Percentiles rank a stretch among this genome's conserved stretches.
These are phyloP conservation scores for Drechslerella stenobrocha DNA, from an alignment of 2,329 filamentous ascomycete genomes.

Conservation along the genomic window DNA sequence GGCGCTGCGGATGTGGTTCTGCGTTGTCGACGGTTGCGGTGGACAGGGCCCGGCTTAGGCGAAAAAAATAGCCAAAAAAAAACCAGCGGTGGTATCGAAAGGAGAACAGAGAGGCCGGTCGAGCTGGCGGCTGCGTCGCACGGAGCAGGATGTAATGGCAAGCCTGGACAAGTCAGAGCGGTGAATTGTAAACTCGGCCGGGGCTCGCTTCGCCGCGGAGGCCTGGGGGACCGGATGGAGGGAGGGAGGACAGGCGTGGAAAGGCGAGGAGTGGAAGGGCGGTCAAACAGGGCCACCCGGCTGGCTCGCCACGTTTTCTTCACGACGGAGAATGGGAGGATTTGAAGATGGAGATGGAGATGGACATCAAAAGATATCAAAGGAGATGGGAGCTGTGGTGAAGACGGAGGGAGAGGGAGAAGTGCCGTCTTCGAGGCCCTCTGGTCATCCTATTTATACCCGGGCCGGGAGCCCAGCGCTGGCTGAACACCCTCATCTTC, in stretches of 20 bases:
- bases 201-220: not conserved
- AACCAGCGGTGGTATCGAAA: not conserved
- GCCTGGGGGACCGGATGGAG: not conserved
- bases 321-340: not conserved
- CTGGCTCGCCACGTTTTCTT: not conserved
- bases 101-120: no score
- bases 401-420: constrained; percentile 15
- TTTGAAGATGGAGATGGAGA: not conserved
- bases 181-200: constrained; percentile 9
- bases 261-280: not conserved
- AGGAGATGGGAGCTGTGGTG: not conserved
- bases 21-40: constrained; percentile 38
- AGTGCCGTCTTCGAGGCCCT: constrained; percentile 12
- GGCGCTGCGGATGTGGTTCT: constrained; percentile 4
- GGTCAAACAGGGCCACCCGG: not conserved
- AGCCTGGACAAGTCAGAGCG: constrained; percentile 18
- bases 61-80: constrained; percentile 3
- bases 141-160: not conserved
- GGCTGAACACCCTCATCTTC: constrained; percentile 34
- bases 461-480: constrained; percentile 15
- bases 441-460: constrained; percentile 47
- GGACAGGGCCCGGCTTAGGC: constrained; percentile 21
- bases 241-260: not conserved
- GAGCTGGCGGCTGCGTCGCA: constrained; percentile 3
- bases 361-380: not conserved